A percentile compares a stretch with the other conserved stretches of the same genome.
Conservation (phyloP, 805 yeast genomes). For the Ogataea ganodermae region DNA sequence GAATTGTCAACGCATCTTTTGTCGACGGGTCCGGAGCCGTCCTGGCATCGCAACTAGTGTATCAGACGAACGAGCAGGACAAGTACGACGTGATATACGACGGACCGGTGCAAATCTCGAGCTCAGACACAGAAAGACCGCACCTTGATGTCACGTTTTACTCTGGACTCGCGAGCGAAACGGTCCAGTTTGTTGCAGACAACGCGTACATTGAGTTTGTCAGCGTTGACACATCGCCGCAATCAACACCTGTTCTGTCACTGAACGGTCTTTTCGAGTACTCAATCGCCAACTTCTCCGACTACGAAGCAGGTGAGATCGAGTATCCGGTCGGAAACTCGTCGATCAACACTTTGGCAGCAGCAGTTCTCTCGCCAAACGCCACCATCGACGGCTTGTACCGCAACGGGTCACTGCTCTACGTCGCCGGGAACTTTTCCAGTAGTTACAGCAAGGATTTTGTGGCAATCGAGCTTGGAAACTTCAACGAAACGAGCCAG, state of each 20-base stretch:
- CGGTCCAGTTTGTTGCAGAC: conserved; percentile 69
- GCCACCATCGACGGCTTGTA: conserved; percentile 43
- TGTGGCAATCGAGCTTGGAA: conserved; percentile 33
- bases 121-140: conserved; percentile 31
- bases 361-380: conserved; percentile 37
- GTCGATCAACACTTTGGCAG: conserved; percentile 43
- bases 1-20: conserved; percentile 76
- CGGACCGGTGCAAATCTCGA: conserved; percentile 63
- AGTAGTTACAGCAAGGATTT: conserved; percentile 42
- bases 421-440: conserved; percentile 52
- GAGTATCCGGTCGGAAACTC: conserved; percentile 47
- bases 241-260: conserved; percentile 31
- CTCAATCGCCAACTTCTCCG: conserved; percentile 64
- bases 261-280: conserved; percentile 86
- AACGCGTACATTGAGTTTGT: conserved; percentile 54
- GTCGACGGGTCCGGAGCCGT: conserved; percentile 47
- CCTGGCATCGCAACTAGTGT: conserved; percentile 49
- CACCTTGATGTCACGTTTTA: conserved; percentile 45
- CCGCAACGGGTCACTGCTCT: conserved; percentile 36
- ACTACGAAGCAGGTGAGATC: conserved; percentile 19
- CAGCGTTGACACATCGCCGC: conserved; percentile 42
- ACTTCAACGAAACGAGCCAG: conserved; percentile 20
- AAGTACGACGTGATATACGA: conserved; percentile 78
- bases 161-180: conserved; percentile 35
- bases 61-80: conserved; percentile 76